phyloP scores from a whole-genome alignment of 805 yeast species.

The Saccharomycopsis capsularis region DNA sequence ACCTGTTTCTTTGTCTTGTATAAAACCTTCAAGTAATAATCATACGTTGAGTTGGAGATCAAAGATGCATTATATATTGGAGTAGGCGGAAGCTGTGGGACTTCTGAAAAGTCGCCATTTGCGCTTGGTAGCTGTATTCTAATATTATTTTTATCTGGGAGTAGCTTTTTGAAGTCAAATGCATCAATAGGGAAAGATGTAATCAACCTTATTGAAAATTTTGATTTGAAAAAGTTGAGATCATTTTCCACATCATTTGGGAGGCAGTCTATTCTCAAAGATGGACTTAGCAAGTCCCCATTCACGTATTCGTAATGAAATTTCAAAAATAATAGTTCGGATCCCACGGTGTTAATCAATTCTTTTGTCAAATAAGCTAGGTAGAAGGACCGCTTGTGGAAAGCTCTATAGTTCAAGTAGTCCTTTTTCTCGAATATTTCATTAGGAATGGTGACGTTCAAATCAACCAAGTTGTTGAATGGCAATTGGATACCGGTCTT shows the following conservation, averaged over 20 bases:
- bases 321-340: slow-evolving; percentile 30
- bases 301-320: slow-evolving; percentile 64
- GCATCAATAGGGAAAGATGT: slow-evolving; percentile 64
- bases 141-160: slow-evolving; percentile 76
- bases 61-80: slow-evolving; percentile 83
- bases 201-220: slow-evolving; percentile 60
- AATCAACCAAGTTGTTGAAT: slow-evolving; percentile 60
- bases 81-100: slow-evolving; percentile 42
- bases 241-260: slow-evolving; percentile 38
- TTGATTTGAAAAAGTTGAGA: slow-evolving; percentile 39
- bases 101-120: slow-evolving; percentile 21
- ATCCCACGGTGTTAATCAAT: slow-evolving; percentile 52
- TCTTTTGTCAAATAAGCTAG: slow-evolving; percentile 69
- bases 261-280: slow-evolving; percentile 54
- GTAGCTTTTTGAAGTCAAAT: slow-evolving; percentile 69
- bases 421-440: slow-evolving; percentile 77
- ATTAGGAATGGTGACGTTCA: slow-evolving; percentile 76
- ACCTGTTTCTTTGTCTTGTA: slow-evolving; percentile 70
- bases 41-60: slow-evolving; percentile 59
- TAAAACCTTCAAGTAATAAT: slow-evolving; percentile 64
- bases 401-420: slow-evolving; percentile 79
- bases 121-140: slow-evolving; percentile 47
- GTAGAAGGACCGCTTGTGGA: slow-evolving; percentile 86
- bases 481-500: slow-evolving; percentile 70
- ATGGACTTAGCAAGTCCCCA: slow-evolving; percentile 73